Base-by-base conservation (phyloP, 2,329 filamentous ascomycete genomes). In the Alternaria ethzedia region DNA sequence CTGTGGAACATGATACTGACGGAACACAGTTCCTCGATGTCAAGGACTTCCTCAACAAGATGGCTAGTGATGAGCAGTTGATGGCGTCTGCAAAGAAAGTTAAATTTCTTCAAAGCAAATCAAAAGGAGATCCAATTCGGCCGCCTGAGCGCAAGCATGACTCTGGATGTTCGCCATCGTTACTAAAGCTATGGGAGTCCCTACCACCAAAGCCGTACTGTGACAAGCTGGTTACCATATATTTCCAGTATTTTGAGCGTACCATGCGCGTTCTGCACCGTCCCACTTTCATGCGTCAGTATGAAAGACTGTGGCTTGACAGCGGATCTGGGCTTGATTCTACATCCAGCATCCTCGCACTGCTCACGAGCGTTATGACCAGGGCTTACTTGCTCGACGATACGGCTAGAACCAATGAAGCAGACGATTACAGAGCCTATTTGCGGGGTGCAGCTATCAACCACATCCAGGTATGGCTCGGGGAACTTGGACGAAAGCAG, bases 251-350 rank as follows among this genome's bases (percentile, higher is more conserved):
- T 26, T 75, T 74, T 49, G 73, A 76, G 51, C 67, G 70, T n/a
- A 70, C 70, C 11, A 66, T 70, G 43, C 59, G 73, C 10, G 64
- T 76, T 17, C 46, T 75, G 3, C 74, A 76, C 46, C 59, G 66
- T 1, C 72, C 70, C 3, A 73, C 70, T 6, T 76, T 76, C 43
- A 62, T 70, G 61, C 65, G 67, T 21, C 68, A 70, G 17, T 75
- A 74, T 46, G 47, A 67, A 2, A 54, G 63, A 28, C 69, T 72
- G 10, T 75, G 72, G 72, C 57, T 54, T 20, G 60, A 64, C 15
- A 57, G 45, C 23, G 60, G 62, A 12, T 54, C 55, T 10, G 65
- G 67, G 15, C 30, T 65, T 32, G 70, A n/a, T 13, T 66, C 54
- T 9, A 55, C 63, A 6, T 64, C 64, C 8, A 76, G 72, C 62